These are phyloP conservation scores for Candida montana DNA, from an alignment of 805 yeast genomes.

Conservation along the genomic window DNA sequence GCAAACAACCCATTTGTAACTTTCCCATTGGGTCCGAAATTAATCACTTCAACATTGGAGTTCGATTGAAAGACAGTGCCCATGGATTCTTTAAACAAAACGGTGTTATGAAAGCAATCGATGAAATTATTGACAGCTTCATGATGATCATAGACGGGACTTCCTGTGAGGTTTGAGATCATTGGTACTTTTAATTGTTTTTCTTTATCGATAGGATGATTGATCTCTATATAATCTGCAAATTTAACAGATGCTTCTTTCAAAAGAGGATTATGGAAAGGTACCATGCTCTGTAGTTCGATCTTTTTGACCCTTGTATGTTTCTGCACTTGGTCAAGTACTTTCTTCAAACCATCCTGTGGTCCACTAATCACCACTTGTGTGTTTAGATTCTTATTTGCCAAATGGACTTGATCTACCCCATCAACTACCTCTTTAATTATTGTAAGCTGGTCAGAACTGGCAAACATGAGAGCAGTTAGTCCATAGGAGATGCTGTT, in stretches of 20 bases:
- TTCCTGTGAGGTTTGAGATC: slow-evolving; percentile 34
- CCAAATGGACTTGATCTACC: slow-evolving; percentile 27
- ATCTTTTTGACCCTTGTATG: slow-evolving; percentile 24
- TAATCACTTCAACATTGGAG: slow-evolving; percentile 10
- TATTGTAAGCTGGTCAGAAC: slow-evolving; percentile 18
- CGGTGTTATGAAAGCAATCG: slow-evolving; percentile 39
- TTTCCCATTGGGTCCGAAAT: slow-evolving; percentile 23
- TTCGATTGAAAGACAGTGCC: slow-evolving; percentile 13
- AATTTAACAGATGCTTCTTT: slow-evolving; percentile 27
- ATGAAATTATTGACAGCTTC: slow-evolving; percentile 30
- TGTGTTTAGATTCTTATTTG: slow-evolving; percentile 35
- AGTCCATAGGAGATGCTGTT: slow-evolving; percentile 27
- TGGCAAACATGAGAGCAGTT: slow-evolving; percentile 31
- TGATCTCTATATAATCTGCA: slow-evolving; percentile 12
- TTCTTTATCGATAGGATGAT: slow-evolving; percentile 8
- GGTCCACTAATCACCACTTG: slow-evolving; percentile 41
- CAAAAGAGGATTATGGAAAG: slow-evolving; percentile 40
- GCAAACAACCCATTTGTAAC: slow-evolving; percentile 17
- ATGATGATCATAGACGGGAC: slow-evolving; percentile 19
- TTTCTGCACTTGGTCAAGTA: slow-evolving; percentile 15
- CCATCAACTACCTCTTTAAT: slow-evolving; percentile 1
- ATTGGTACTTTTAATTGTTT: slow-evolving; percentile 29
- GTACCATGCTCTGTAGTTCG: slow-evolving; percentile 34
- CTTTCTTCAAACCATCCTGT: slow-evolving; percentile 10
- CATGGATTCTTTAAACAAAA: slow-evolving; percentile 36